phyloP scores from a whole-genome alignment of 768 basidiomycete species.

The Dendrothele bispora region DNA sequence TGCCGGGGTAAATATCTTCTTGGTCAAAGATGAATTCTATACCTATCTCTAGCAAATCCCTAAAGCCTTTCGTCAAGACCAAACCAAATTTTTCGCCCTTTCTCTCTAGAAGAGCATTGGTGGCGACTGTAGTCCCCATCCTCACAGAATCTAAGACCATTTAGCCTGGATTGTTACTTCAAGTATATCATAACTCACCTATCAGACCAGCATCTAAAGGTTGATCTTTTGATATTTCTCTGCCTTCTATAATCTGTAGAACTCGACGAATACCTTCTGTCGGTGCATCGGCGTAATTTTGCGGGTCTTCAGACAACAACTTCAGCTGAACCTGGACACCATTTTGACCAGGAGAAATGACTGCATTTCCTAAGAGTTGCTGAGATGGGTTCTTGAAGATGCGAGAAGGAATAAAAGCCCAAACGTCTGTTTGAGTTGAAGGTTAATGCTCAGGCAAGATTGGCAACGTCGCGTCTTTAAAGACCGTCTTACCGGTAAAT shows the following conservation, averaged over 20 bases:
- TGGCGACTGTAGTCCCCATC: constrained; percentile 54
- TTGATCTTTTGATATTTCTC: not conserved
- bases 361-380: not conserved
- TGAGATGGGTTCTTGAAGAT: not conserved
- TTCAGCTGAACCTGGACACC: constrained; percentile 9
- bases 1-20: no score
- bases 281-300: not conserved
- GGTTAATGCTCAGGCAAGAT: not conserved
- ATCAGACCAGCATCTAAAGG: not conserved
- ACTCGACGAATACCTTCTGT: not conserved
- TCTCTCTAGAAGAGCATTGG: constrained; percentile 70
- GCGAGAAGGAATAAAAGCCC: not conserved
- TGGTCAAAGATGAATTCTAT: constrained; percentile 45
- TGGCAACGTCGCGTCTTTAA: no score
- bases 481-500: not conserved
- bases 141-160: not conserved
- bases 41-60: not conserved
- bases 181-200: not conserved
- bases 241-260: not conserved
- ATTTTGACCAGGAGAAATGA: not conserved
- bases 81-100: constrained; percentile 67
- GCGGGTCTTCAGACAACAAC: not conserved
- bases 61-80: constrained; percentile 64
- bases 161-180: constrained; percentile 17
- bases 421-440: not conserved